phyloP scores from a whole-genome alignment of 2,329 filamentous ascomycete genomes.

The Coniochaeta ligniaria region DNA sequence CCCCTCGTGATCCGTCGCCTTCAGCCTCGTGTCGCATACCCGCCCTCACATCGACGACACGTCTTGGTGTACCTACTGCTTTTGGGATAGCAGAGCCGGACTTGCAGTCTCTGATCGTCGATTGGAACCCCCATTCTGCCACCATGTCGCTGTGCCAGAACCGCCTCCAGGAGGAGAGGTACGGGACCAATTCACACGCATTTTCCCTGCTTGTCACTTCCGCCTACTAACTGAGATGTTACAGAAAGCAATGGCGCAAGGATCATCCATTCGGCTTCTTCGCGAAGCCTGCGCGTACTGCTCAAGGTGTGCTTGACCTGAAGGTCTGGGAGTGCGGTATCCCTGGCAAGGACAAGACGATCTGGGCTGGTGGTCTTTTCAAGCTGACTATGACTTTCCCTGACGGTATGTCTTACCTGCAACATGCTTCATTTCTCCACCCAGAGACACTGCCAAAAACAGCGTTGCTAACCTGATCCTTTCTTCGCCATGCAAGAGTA shows the following conservation, averaged over 20 bases:
- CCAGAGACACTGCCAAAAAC: background rate
- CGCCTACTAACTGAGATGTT: constrained; percentile 1
- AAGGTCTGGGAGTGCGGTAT: constrained; percentile 97
- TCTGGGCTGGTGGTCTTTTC: constrained; percentile 97
- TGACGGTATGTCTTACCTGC: constrained; percentile 57
- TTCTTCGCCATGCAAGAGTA: constrained; percentile 63
- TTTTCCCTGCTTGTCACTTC: background rate
- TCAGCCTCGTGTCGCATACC: constrained; percentile 1
- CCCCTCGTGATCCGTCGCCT: background rate
- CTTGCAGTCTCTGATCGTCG: background rate
- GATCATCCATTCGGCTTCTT: constrained; percentile 98
- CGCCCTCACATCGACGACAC: background rate
- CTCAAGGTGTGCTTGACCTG: constrained; percentile 77
- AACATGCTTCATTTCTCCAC: background rate
- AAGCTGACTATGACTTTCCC: constrained; percentile 91
- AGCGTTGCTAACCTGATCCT: background rate
- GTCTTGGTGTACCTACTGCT: background rate
- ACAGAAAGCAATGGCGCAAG: constrained; percentile 89
- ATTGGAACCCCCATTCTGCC: background rate
- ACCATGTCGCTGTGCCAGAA: constrained; percentile 84
- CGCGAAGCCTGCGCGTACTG: constrained; percentile 75
- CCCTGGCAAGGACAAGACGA: constrained; percentile 90
- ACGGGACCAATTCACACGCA: constrained; percentile 22
- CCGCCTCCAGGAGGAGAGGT: constrained; percentile 83
- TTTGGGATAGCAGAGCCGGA: background rate